phyloP scores from a whole-genome alignment of 2,329 filamentous ascomycete species.

The Fusarium pseudocircinatum region DNA sequence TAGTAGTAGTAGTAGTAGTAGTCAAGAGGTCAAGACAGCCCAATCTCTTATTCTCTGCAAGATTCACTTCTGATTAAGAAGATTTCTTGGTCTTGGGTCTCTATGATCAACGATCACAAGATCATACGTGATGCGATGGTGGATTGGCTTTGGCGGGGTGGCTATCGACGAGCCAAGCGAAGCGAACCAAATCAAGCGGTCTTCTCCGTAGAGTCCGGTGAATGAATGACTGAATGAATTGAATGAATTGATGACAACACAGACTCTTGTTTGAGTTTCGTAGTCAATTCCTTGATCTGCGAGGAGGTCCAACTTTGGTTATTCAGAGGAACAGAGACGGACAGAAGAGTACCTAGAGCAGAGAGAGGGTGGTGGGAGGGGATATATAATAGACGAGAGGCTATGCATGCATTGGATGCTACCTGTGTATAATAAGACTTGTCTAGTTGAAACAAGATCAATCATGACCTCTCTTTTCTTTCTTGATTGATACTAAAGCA shows the following conservation, averaged over 20 bases:
- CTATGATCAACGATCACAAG: constrained; percentile 11
- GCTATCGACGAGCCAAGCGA: constrained; percentile 19
- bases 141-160: constrained; percentile 27
- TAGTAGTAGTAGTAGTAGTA: constrained; percentile 5
- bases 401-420: not conserved
- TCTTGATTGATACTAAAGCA: not conserved
- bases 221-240: not conserved
- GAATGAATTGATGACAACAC: constrained; percentile 15
- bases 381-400: not conserved
- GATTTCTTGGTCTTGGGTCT: not conserved
- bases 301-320: not conserved
- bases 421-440: not conserved
- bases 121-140: constrained; percentile 3
- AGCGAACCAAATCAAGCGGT: not conserved
- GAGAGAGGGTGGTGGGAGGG: not conserved
- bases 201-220: constrained; percentile 17
- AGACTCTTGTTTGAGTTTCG: constrained; percentile 18
- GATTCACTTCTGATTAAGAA: constrained; percentile 10
- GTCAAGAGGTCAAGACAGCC: not conserved
- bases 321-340: not conserved
- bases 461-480: not conserved
- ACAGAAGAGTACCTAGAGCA: not conserved
- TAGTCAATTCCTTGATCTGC: constrained; percentile 19
- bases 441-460: constrained; percentile 8
- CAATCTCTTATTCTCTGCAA: not conserved